A percentile compares a stretch with the other conserved stretches of the same genome.
These are phyloP conservation scores for Kodamaea neixiangensis DNA, from an alignment of 805 yeast species.

Conservation along the genomic window DNA sequence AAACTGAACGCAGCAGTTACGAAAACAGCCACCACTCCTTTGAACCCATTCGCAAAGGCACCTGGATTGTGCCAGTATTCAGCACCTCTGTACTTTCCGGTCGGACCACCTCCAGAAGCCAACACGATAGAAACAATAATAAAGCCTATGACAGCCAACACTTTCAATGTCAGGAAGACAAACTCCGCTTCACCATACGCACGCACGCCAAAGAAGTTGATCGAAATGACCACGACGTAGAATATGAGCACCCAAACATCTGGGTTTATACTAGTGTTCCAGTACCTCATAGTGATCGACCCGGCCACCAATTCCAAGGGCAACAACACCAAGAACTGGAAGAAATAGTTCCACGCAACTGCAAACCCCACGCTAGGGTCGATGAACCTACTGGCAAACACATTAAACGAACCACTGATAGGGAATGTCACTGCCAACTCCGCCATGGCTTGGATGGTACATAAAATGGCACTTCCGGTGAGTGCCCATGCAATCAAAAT, in stretches of 20 bases:
- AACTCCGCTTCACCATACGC: slow-evolving; percentile 62
- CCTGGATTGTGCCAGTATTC: slow-evolving; percentile 57
- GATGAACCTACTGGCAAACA: slow-evolving; percentile 51
- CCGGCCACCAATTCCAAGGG: slow-evolving; percentile 65
- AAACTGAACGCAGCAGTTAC: slow-evolving; percentile 45
- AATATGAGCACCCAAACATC: slow-evolving; percentile 65
- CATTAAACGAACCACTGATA: slow-evolving; percentile 54
- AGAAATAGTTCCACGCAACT: slow-evolving; percentile 52
- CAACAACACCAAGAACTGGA: slow-evolving; percentile 57
- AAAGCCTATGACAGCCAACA: slow-evolving; percentile 50
- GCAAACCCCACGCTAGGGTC: slow-evolving; percentile 61
- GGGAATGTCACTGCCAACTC: slow-evolving; percentile 57
- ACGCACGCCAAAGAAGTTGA: slow-evolving; percentile 55
- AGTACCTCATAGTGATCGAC: slow-evolving; percentile 56
- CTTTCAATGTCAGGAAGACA: slow-evolving; percentile 47
- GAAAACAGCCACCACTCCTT: slow-evolving; percentile 41
- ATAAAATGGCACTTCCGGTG: slow-evolving; percentile 25
- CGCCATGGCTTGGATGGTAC: slow-evolving; percentile 44
- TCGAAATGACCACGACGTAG: slow-evolving; percentile 46
- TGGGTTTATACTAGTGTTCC: slow-evolving; percentile 54
- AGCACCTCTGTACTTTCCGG: slow-evolving; percentile 50
- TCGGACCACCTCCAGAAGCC: slow-evolving; percentile 57
- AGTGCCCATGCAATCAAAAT: slow-evolving; percentile 30
- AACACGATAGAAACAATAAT: slow-evolving; percentile 49
- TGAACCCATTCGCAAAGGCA: slow-evolving; percentile 50